Conservation (phyloP, 2,329 filamentous ascomycete species). For the Botrytis tulipae region DNA sequence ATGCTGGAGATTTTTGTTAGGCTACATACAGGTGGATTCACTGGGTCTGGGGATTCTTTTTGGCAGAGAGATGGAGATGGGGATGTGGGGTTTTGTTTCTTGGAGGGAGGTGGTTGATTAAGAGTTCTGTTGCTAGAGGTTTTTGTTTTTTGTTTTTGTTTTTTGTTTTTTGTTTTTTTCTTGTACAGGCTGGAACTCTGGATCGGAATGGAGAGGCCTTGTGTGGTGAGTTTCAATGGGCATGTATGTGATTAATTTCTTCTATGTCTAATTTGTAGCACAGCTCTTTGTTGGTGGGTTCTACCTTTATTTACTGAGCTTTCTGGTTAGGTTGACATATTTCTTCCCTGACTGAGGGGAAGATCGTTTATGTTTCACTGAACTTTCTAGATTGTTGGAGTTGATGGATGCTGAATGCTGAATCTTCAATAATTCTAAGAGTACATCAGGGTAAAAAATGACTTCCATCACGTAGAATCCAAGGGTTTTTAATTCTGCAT, state of each 20-base stretch:
- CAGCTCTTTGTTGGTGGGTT: neutral
- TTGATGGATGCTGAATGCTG: neutral
- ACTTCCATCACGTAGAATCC: neutral
- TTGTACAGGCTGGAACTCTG: neutral
- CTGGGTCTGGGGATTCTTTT: neutral
- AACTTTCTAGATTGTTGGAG: accelerated
- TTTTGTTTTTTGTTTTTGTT: neutral
- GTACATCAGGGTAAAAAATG: too few species aligned
- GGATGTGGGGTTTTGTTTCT: neutral
- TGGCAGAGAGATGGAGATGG: neutral
- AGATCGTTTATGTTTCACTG: neutral
- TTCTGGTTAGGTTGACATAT: neutral
- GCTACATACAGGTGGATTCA: neutral
- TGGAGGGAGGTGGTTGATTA: neutral
- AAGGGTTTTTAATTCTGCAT: neutral
- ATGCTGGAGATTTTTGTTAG: neutral
- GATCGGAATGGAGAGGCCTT: neutral
- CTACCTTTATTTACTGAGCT: neutral
- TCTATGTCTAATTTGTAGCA: neutral
- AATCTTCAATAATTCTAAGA: accelerated
- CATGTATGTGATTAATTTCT: neutral
- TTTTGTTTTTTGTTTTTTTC: neutral
- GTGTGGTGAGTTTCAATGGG: too few species aligned
- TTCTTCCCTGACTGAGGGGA: accelerated
- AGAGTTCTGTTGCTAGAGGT: accelerated